Evolutionary conservation across 1,284 basidiomycete species (phyloP).

Genomic region (Trametes sp.): DNA sequence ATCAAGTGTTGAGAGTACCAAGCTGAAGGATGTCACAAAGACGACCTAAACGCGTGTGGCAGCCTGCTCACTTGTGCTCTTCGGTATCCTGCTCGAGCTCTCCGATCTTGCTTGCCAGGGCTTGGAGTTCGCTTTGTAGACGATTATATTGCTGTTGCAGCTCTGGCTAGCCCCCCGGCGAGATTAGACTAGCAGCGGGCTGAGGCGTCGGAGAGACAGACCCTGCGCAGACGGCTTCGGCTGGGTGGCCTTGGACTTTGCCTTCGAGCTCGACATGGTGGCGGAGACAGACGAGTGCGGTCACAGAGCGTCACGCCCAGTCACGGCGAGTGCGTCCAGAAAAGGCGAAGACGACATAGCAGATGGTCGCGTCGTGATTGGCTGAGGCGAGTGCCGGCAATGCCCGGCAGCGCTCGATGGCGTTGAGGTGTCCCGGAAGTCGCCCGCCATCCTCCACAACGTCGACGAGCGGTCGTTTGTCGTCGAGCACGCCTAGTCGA

Average conservation of each 20-base stretch:
- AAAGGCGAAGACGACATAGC: constrained; percentile 35
- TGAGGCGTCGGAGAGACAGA: constrained; percentile 44
- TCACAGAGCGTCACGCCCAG: constrained; percentile 15
- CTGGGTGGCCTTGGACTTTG: constrained; percentile 51
- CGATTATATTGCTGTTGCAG: constrained; percentile 79
- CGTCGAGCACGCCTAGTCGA: constrained; percentile 30
- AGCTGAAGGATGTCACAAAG: constrained; percentile 51
- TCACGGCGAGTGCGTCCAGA: constrained; percentile 8
- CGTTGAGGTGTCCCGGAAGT: constrained; percentile 36
- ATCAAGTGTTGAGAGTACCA: constrained; percentile 89
- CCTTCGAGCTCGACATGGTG: constrained; percentile 55
- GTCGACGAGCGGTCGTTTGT: constrained; percentile 30
- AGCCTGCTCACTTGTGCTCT: constrained; percentile 75
- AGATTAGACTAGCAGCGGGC: constrained; percentile 10
- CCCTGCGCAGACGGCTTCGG: constrained; percentile 69
- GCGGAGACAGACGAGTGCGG: constrained; percentile 15
- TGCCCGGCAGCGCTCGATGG: constrained; percentile 42
- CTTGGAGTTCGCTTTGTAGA: constrained; percentile 85
- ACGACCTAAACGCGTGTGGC: background rate
- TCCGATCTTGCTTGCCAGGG: constrained; percentile 88
- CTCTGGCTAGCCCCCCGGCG: constrained; percentile 63
- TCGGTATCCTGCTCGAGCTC: constrained; percentile 94
- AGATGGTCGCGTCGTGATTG: constrained; percentile 60
- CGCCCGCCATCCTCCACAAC: constrained; percentile 36
- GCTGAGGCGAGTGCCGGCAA: constrained; percentile 45